Evolutionary conservation across 2,329 filamentous ascomycete genomes (phyloP).

Genomic region (Sarocladiaceae sp.): DNA sequence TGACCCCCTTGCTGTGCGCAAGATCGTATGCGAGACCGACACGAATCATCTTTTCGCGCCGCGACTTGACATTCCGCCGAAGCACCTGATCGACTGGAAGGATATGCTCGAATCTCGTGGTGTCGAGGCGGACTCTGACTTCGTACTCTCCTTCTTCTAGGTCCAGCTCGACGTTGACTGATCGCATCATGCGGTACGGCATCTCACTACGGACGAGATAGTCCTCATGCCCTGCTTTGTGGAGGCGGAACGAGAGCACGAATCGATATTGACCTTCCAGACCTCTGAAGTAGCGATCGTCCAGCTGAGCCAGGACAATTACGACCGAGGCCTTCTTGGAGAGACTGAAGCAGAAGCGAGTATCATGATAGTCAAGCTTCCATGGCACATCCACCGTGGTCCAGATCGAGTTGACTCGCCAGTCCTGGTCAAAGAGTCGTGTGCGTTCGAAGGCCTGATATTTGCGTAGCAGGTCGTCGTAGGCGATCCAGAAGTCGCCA

Average conservation of each 20-base stretch:
- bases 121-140: slow-evolving; percentile 68
- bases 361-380: slow-evolving; percentile 48
- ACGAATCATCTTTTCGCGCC: slow-evolving; percentile 65
- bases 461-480: slow-evolving; percentile 51
- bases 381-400: slow-evolving; percentile 49
- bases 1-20: slow-evolving; percentile 58
- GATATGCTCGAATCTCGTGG: slow-evolving; percentile 47
- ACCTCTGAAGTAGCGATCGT: slow-evolving; percentile 51
- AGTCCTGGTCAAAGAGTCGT: slow-evolving; percentile 49
- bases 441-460: slow-evolving; percentile 54
- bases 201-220: slow-evolving; percentile 49
- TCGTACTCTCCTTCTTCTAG: slow-evolving; percentile 70
- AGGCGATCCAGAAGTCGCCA: slow-evolving; percentile 58
- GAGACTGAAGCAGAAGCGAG: slow-evolving; percentile 45
- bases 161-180: slow-evolving; percentile 69
- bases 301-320: slow-evolving; percentile 51
- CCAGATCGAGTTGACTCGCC: slow-evolving; percentile 42
- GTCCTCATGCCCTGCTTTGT: slow-evolving; percentile 42
- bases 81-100: slow-evolving; percentile 60
- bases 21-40: slow-evolving; percentile 67
- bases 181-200: slow-evolving; percentile 59
- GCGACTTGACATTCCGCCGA: slow-evolving; percentile 52
- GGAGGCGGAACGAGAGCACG: slow-evolving; percentile 47
- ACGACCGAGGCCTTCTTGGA: slow-evolving; percentile 43
- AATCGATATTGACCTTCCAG: slow-evolving; percentile 51